Evolutionary conservation across 2,329 filamentous ascomycete genomes (phyloP).

Genomic region (Tolypocladium ophioglossoides): DNA sequence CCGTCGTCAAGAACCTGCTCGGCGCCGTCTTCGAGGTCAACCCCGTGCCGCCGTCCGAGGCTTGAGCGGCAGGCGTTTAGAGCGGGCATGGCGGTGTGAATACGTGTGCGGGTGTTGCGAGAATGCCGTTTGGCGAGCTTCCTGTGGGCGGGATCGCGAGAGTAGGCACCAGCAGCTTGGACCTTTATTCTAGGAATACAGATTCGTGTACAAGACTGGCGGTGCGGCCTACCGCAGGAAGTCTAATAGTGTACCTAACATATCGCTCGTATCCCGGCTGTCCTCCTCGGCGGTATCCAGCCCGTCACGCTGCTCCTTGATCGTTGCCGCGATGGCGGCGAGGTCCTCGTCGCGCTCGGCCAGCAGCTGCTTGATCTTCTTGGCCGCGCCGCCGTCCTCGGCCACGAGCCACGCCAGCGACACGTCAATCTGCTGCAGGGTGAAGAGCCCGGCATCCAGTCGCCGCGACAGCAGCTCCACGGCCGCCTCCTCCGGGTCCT

Average conservation of each 20-base stretch:
- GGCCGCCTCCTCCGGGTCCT: conserved; percentile 39
- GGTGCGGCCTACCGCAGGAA: conserved; percentile 28
- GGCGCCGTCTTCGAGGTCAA: conserved; percentile 77
- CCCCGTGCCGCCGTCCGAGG: conserved; percentile 42
- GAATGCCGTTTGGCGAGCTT: neutral
- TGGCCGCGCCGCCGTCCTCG: conserved; percentile 69
- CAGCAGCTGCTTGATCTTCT: conserved; percentile 52
- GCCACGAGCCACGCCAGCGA: conserved; percentile 85
- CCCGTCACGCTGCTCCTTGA: conserved; percentile 49
- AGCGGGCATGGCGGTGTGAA: neutral
- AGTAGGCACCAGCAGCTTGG: neutral
- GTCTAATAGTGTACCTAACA: conserved; percentile 41
- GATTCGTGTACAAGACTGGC: conserved; percentile 1
- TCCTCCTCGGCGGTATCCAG: conserved; percentile 46
- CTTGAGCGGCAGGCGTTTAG: conserved; percentile 8
- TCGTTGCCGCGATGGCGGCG: conserved; percentile 49
- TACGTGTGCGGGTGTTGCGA: neutral
- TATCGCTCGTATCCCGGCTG: conserved; percentile 46
- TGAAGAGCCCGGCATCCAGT: conserved; percentile 77
- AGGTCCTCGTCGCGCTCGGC: conserved; percentile 59
- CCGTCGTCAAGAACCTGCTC: conserved; percentile 76
- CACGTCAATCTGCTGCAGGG: conserved; percentile 72
- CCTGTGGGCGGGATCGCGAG: neutral
- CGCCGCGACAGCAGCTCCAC: conserved; percentile 65
- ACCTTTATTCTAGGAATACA: neutral